Evolutionary conservation across 495 filamentous ascomycete species (phyloP).

Genomic region (Penicillium maclennaniae): DNA sequence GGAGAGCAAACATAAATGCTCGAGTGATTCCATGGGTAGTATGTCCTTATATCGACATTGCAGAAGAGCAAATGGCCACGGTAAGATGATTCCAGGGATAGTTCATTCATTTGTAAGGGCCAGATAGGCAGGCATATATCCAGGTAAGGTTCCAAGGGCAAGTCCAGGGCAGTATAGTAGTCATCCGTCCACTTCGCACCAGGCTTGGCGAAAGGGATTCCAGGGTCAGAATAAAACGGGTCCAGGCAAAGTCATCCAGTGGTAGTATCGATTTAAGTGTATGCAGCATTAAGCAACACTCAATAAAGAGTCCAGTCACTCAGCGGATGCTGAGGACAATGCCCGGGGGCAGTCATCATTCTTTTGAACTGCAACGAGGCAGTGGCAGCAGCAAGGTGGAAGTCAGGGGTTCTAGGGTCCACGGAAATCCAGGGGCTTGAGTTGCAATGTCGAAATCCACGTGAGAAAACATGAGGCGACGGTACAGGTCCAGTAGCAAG

Average conservation of each 20-base stretch:
- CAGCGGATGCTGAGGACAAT: slow-evolving; percentile 34
- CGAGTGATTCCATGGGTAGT: slow-evolving; percentile 8
- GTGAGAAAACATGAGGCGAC: slow-evolving; percentile 8
- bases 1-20: slow-evolving; percentile 22
- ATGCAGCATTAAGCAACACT: slow-evolving; percentile 48
- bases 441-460: slow-evolving; percentile 16
- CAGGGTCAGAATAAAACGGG: slow-evolving; percentile 15
- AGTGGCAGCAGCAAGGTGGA: slow-evolving; percentile 17
- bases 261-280: slow-evolving; percentile 25
- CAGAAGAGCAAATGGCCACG: slow-evolving; percentile 4
- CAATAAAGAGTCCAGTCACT: slow-evolving; percentile 35
- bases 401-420: slow-evolving; percentile 16
- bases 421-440: slow-evolving; percentile 6
- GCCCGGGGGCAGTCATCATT: slow-evolving; percentile 17
- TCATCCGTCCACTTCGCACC: slow-evolving; percentile 28
- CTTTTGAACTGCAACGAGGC: slow-evolving; percentile 20
- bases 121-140: slow-evolving; percentile 4
- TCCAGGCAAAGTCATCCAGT: slow-evolving; percentile 20
- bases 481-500: slow-evolving; percentile 25
- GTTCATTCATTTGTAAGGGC: slow-evolving; percentile 8
- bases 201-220: slow-evolving; percentile 27
- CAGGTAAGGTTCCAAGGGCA: slow-evolving; percentile 14
- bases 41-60: not conserved
- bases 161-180: slow-evolving; percentile 17
- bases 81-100: slow-evolving; percentile 15